A percentile compares a stretch with the other conserved stretches of the same genome.
Conservation (phyloP, 140 eudicot species). For the Flaveria floridana region DNA sequence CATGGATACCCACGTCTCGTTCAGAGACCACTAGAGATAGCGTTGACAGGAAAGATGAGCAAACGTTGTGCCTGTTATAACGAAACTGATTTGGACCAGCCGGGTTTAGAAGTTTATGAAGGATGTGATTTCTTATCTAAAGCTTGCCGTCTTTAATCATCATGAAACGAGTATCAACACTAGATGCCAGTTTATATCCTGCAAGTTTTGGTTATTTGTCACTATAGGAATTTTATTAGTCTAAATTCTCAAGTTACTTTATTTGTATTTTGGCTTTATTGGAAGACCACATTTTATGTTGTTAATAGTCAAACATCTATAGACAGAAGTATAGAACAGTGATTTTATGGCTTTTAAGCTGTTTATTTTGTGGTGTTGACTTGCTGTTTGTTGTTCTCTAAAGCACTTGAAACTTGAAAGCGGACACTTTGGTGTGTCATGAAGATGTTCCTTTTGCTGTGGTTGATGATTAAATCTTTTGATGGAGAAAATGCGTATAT, state of each 20-base stretch:
- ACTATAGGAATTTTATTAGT: constrained; percentile 1
- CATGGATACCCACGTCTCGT: constrained; percentile 83
- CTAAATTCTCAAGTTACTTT: not conserved
- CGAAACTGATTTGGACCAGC: constrained; percentile 57
- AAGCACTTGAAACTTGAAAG: too few relatives aligned
- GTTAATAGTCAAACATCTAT: constrained; percentile 1
- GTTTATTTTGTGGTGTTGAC: not conserved
- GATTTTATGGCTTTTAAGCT: not conserved
- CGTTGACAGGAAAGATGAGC: constrained; percentile 92
- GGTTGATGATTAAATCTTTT: too few relatives aligned
- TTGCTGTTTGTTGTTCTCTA: not conserved
- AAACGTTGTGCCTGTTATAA: constrained; percentile 84
- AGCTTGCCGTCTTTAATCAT: constrained; percentile 36
- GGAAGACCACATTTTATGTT: constrained; percentile 12
- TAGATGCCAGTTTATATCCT: not conserved
- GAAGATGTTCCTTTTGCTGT: too few relatives aligned
- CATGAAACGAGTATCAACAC: not conserved
- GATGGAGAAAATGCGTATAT: too few relatives aligned
- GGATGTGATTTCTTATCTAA: constrained; percentile 72
- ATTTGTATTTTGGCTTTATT: not conserved
- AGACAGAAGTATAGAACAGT: not conserved
- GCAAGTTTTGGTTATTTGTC: not conserved
- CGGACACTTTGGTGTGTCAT: too few relatives aligned
- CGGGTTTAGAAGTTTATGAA: constrained; percentile 69
- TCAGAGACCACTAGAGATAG: constrained; percentile 77